Evolutionary conservation across 1,139 yeast species (phyloP).

Genomic region (Blastobotrys ciferrii): DNA sequence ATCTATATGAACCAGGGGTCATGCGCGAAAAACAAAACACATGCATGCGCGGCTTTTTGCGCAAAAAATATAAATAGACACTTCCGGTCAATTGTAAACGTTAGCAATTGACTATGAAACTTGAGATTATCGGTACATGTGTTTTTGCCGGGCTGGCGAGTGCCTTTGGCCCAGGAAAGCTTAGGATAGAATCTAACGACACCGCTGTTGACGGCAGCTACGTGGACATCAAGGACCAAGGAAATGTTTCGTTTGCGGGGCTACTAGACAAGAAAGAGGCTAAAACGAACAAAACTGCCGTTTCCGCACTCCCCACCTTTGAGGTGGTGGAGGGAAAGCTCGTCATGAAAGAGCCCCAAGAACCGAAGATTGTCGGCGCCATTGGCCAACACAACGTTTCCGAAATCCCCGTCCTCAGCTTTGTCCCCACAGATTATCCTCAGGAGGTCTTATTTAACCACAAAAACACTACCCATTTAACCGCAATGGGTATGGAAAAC

Average conservation of each 20-base stretch:
- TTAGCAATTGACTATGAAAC: too few species aligned
- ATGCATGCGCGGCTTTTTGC: background rate
- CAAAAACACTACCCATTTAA: background rate
- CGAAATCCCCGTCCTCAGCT: slow-evolving; percentile 4
- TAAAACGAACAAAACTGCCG: background rate
- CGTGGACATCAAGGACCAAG: background rate
- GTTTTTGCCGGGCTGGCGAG: background rate
- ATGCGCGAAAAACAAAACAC: background rate
- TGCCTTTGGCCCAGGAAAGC: slow-evolving; percentile 3
- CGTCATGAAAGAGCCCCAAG: background rate
- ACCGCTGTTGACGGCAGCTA: slow-evolving; percentile 2
- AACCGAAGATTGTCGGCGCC: slow-evolving; percentile 3
- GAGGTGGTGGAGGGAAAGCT: background rate
- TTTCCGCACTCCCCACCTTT: background rate
- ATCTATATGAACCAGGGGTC: background rate
- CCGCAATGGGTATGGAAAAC: slow-evolving; percentile 9
- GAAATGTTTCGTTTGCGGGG: background rate
- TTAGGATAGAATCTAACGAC: slow-evolving; percentile 9
- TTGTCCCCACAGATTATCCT: slow-evolving; percentile 3
- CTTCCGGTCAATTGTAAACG: too few species aligned
- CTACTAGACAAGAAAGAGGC: background rate
- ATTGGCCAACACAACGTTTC: slow-evolving; percentile 8
- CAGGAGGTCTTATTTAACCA: slow-evolving; percentile 3
- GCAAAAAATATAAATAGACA: too few species aligned
- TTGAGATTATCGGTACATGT: background rate